Percentiles rank a stretch among this genome's conserved stretches.
phyloP scores from a whole-genome alignment of 495 filamentous ascomycete species.

The Ramalina peruviana region DNA sequence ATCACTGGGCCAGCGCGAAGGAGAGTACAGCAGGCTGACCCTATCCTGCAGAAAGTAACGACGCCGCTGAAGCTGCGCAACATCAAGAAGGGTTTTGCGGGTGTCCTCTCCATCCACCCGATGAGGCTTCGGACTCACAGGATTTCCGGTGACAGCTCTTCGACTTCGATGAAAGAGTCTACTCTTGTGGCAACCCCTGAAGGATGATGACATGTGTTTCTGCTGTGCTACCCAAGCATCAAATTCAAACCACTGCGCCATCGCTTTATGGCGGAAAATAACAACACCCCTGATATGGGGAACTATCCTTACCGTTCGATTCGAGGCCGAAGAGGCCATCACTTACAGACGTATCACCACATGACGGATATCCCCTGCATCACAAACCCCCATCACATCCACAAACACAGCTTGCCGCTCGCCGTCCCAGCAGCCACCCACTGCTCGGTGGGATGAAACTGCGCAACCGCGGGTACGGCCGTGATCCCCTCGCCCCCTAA shows the following conservation, averaged over 20 bases:
- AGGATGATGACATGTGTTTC: no score
- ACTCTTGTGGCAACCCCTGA: no score
- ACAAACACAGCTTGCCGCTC: slow-evolving; percentile 84
- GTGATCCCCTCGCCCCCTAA: slow-evolving; percentile 79
- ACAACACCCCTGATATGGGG: neutral
- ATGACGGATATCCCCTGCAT: no score
- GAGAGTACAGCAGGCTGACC: no score
- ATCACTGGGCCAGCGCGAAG: no score
- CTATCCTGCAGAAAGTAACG: neutral
- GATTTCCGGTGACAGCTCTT: neutral
- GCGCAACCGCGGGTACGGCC: slow-evolving; percentile 83
- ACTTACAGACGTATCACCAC: no score
- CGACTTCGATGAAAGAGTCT: neutral
- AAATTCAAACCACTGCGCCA: no score
- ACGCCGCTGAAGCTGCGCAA: neutral
- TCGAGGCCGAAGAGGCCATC: no score
- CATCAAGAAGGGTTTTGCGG: neutral
- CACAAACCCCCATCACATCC: slow-evolving; percentile 45
- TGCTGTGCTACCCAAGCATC: no score
- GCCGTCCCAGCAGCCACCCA: slow-evolving; percentile 90
- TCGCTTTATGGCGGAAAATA: neutral
- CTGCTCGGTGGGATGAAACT: slow-evolving; percentile 74
- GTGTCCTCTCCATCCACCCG: neutral
- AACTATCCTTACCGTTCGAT: neutral
- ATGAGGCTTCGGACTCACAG: slow-evolving; percentile 1